Evolutionary conservation across 2,329 filamentous ascomycete species (phyloP).

Genomic region (Pestalotiopsis sp.): DNA sequence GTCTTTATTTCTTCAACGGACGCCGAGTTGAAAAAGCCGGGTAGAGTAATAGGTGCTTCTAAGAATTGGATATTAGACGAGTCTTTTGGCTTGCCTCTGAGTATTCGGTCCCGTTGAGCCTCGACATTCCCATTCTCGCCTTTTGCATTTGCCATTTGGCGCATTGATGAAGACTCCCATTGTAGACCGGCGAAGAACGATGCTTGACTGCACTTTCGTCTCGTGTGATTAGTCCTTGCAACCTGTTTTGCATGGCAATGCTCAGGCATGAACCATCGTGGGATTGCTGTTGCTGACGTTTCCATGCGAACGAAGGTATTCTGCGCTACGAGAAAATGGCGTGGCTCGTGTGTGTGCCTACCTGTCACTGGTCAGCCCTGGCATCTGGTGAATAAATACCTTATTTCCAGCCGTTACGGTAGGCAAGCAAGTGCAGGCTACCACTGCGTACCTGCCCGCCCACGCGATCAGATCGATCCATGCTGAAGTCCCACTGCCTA

Average conservation of each 20-base stretch:
- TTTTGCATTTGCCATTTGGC: neutral
- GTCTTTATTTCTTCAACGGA: slow-evolving; percentile 42
- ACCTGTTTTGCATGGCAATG: too few species aligned
- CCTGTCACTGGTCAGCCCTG: neutral
- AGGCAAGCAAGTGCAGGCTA: too few species aligned
- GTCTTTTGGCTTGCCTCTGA: slow-evolving; percentile 34
- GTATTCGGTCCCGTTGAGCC: slow-evolving; percentile 67
- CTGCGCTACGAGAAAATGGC: neutral
- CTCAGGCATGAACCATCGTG: neutral
- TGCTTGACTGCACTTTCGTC: neutral
- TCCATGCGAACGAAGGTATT: neutral
- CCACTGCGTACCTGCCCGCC: neutral
- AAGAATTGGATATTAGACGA: slow-evolving; percentile 66
- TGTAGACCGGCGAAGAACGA: neutral
- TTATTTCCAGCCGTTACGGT: too few species aligned
- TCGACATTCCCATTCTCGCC: slow-evolving; percentile 48
- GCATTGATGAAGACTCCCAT: neutral
- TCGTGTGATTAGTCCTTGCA: neutral
- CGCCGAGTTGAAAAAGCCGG: slow-evolving; percentile 62
- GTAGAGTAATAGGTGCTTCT: slow-evolving; percentile 62
- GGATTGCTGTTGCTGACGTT: neutral
- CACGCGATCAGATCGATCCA: neutral
- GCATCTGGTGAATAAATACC: neutral
- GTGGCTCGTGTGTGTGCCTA: neutral
- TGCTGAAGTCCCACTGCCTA: neutral